Base-by-base conservation (phyloP, 2,329 filamentous ascomycete genomes). In the Aspergillus hortae region DNA sequence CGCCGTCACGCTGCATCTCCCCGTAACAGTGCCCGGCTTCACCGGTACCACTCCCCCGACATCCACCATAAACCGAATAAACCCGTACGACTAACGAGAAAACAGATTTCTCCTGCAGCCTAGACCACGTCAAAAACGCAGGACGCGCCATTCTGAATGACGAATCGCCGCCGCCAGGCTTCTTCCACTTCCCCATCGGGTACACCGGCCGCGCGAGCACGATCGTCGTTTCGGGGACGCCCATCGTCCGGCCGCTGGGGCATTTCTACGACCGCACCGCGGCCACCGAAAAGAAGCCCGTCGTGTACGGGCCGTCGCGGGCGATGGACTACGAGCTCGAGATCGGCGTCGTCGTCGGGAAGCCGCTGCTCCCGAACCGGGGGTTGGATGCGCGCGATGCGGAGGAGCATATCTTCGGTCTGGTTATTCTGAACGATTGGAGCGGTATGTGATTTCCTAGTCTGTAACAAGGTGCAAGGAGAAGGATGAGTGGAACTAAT, bases 351-450 rank as follows among this genome's bases (percentile, higher is more conserved):
- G 61, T 79, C 2, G 67, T 80, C 6, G 75, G 76, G 2, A 76
- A 77, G 38, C 64, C 72, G 0, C 61, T 72, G 9, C 53, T 60
- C 0, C 56, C 71, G n/a, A 68, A 72, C 1, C 56, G 74, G 40
- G 63, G 66, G 0, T 54, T 80, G 0, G 58, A 64, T 0, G 67
- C 74, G 0, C 75, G 74, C 17, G 76, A 80, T 27, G 80, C 82
- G 0, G 75, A 81, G 6, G 75, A 81, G 2, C 80, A 86, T 60
- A 81, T 86, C 6, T 86, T 87, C 61, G 83, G 84, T 0, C 71
- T 84, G 30, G 79, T 84, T 0, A 66, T 87, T 46, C 61, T 86
- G 11, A 86, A 86, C 56, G 83, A 86, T 55, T 87, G 83, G 83
- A 66, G 63, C 41, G 55, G 63, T 64, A 35, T 48, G 61, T 53